Conservation (phyloP, 352 stramenopile genomes). For the Phytophthora cryptogea region DNA sequence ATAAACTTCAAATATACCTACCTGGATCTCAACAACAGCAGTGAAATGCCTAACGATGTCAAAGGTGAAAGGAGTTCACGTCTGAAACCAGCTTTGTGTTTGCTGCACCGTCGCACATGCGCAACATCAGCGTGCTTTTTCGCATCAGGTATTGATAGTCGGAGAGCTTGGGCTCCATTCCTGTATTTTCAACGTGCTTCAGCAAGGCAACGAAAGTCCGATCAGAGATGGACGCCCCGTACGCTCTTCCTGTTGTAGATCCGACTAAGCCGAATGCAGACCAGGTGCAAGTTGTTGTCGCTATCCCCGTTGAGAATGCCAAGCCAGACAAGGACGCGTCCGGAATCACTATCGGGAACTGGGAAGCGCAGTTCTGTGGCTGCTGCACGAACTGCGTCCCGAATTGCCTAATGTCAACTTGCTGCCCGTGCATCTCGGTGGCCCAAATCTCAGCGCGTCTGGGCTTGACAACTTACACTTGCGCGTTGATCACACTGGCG, state of each 20-base stretch:
- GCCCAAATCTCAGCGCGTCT: constrained; percentile 48
- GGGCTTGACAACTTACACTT: constrained; percentile 36
- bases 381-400: constrained; percentile 49
- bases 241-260: constrained; percentile 15
- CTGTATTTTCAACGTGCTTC: constrained; percentile 1
- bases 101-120: no score
- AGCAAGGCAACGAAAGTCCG: background rate
- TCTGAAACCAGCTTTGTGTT: no score
- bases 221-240: constrained; percentile 1
- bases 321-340: constrained; percentile 23
- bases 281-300: constrained; percentile 2
- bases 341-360: constrained; percentile 19
- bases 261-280: constrained; percentile 3
- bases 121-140: constrained; percentile 12
- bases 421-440: constrained; percentile 50
- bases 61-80: no score
- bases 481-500: constrained; percentile 29
- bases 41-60: no score
- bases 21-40: no score
- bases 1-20: no score
- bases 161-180: background rate
- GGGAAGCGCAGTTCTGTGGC: constrained; percentile 38
- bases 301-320: background rate
- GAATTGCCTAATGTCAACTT: constrained; percentile 50
- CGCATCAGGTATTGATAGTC: no score